Percentiles rank a stretch among this genome's conserved stretches.
phyloP scores from a whole-genome alignment of 2,329 filamentous ascomycete genomes.

The Zymoseptoria pseudotritici region DNA sequence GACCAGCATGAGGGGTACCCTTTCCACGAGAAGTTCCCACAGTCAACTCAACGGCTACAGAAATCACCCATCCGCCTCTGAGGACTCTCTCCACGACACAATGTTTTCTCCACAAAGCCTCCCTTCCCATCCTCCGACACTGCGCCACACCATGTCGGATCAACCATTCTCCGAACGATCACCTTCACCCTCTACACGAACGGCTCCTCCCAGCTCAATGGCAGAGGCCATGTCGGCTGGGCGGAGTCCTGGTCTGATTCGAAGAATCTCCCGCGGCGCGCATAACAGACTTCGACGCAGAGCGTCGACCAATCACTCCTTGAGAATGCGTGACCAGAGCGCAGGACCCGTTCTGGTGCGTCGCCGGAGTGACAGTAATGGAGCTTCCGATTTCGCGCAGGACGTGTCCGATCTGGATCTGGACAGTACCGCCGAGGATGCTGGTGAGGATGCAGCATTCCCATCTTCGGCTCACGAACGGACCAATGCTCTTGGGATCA shows the following conservation, averaged over 20 bases:
- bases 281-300: slow-evolving; percentile 64
- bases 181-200: slow-evolving; percentile 43
- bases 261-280: slow-evolving; percentile 75
- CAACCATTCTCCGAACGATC: slow-evolving; percentile 39
- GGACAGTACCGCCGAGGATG: slow-evolving; percentile 49
- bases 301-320: slow-evolving; percentile 67
- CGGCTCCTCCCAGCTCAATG: slow-evolving; percentile 47
- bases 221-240: slow-evolving; percentile 51
- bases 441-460: slow-evolving; percentile 26
- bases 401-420: slow-evolving; percentile 45
- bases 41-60: slow-evolving; percentile 22
- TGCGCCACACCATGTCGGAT: slow-evolving; percentile 20
- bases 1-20: slow-evolving; percentile 5
- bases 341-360: slow-evolving; percentile 83
- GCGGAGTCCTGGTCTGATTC: slow-evolving; percentile 60
- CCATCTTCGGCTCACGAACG: slow-evolving; percentile 20
- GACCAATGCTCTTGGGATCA: slow-evolving; percentile 37
- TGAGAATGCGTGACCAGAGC: slow-evolving; percentile 71
- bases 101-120: slow-evolving; percentile 17
- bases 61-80: slow-evolving; percentile 12
- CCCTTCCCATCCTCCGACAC: slow-evolving; percentile 6
- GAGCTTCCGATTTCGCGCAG: slow-evolving; percentile 44
- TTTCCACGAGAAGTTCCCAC: slow-evolving; percentile 12
- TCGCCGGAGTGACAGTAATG: slow-evolving; percentile 82
- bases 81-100: slow-evolving; percentile 18